Conservation (phyloP, 2,329 filamentous ascomycete genomes). For the Capronia coronata region DNA sequence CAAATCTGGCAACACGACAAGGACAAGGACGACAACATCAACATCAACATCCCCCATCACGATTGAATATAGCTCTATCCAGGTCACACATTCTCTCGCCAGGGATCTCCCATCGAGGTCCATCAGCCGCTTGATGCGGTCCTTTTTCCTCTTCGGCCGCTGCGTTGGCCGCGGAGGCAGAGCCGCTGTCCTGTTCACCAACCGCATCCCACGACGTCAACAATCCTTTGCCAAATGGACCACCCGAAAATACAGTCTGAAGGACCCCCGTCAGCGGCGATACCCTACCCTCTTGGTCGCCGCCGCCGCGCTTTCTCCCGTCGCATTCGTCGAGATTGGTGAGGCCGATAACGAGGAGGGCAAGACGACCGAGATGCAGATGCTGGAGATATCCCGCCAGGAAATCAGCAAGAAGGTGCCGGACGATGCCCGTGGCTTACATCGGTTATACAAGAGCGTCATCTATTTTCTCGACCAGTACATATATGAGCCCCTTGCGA, state of each 20-base stretch:
- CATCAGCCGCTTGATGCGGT: constrained; percentile 41
- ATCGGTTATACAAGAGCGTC: constrained; percentile 52
- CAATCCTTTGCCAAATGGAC: constrained; percentile 24
- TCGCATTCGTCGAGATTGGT: constrained; percentile 54
- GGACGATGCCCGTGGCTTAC: constrained; percentile 55
- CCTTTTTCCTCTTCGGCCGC: constrained; percentile 44
- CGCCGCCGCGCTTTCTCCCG: constrained; percentile 48
- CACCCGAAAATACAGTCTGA: constrained; percentile 24
- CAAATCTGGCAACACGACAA: too few species aligned
- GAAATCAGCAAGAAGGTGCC: constrained; percentile 68
- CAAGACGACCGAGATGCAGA: constrained; percentile 73
- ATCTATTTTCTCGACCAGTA: constrained; percentile 60
- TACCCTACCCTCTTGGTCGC: constrained; percentile 34
- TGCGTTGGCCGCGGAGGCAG: constrained; percentile 45
- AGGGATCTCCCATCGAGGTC: not conserved
- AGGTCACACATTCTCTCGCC: not conserved
- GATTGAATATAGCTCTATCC: not conserved
- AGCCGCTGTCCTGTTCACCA: constrained; percentile 27
- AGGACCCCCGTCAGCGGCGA: constrained; percentile 30
- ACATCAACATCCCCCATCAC: too few species aligned
- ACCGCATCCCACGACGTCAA: constrained; percentile 28
- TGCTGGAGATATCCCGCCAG: constrained; percentile 73
- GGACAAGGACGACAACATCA: too few species aligned
- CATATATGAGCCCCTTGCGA: constrained; percentile 70
- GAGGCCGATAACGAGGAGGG: constrained; percentile 45